Base-by-base conservation (phyloP, 139 green algal species). In the Chlorokybus atmophyticus region DNA sequence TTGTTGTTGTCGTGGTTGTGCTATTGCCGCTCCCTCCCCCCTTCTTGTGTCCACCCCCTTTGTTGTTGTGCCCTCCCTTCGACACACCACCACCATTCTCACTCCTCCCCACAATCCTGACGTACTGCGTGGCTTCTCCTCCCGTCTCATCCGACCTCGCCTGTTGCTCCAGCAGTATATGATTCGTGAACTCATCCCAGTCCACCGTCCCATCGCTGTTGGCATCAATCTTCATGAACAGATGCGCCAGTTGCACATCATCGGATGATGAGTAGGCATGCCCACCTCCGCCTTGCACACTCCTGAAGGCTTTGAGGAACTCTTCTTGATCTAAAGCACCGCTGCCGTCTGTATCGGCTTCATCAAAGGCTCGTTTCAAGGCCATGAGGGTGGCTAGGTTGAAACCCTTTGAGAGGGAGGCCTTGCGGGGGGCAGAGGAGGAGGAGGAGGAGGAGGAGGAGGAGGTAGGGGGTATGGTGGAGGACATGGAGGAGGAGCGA, bases 161-260 rank as follows among this genome's bases (percentile, higher is more conserved):
- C 44, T 30, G n/a, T 41, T 68, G 60, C 52, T 85, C 73, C 27
- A 85, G 70, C 24, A 89, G 50, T 55, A 85, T 83, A 67, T 80
- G 82, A 19, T 65, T 74, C 21, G 62, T 70, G 75, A 88, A 86
- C 69, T 88, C 82, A 32, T 83, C 73, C 82, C 82, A 89, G 65
- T 84, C 72, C 2, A 89, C 55, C 24, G 64, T 76, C 35, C 74
- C 78, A 52, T 89, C 79, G 27, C 60, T 66, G 65, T 89, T 83
- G 28, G 77, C 79, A 51, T 89, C 82, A 25, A 89, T 80, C 40
- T 62, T 62, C 52, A 58, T 70, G 53, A 70, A 70, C 3, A 70
- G 41, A 6, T 63, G 62, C 7, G 28, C 24, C 0, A 70, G 24
- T 26, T 63, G 27, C 19, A 31, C n/a, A n/a, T n/a, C n/a, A n/a